Evolutionary conservation across 768 basidiomycete species (phyloP).

Genomic region (Rhizopogon roseolus): DNA sequence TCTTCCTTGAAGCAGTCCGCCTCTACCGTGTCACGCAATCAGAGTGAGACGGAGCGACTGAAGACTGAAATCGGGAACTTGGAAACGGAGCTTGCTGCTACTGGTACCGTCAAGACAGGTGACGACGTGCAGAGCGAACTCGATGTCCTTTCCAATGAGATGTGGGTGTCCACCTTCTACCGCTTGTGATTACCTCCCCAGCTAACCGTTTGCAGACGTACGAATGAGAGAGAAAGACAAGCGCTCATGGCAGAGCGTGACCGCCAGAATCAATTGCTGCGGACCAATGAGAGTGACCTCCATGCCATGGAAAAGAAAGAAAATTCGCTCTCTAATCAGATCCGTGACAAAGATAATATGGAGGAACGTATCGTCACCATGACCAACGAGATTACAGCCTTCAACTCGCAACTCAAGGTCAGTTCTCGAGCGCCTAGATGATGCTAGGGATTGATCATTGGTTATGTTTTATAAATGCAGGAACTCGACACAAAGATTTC

Average conservation of each 20-base stretch:
- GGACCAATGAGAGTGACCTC: constrained; percentile 54
- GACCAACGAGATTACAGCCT: constrained; percentile 49
- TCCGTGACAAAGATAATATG: constrained; percentile 52
- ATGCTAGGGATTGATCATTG: neutral
- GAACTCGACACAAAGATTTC: constrained; percentile 57
- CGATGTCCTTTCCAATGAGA: constrained; percentile 50
- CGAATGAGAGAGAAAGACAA: constrained; percentile 59
- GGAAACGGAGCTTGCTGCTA: constrained; percentile 63
- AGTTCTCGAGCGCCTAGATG: neutral
- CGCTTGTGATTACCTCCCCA: neutral
- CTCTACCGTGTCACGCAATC: constrained; percentile 50
- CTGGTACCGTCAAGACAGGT: constrained; percentile 75
- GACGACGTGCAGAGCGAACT: constrained; percentile 85
- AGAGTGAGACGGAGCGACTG: constrained; percentile 54
- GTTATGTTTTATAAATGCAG: constrained; percentile 29
- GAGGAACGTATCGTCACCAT: constrained; percentile 54
- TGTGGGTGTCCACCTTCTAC: constrained; percentile 44
- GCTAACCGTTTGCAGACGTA: constrained; percentile 42
- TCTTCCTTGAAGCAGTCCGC: constrained; percentile 57
- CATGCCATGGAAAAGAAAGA: constrained; percentile 62
- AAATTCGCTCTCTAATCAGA: constrained; percentile 48
- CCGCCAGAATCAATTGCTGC: constrained; percentile 45
- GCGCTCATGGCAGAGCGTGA: constrained; percentile 57
- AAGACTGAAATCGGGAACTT: constrained; percentile 56
- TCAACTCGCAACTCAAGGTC: constrained; percentile 49